Percentiles rank a stretch among this genome's conserved stretches.
Evolutionary conservation across 352 stramenopile species (phyloP).

Genomic region (Peronospora farinosa): DNA sequence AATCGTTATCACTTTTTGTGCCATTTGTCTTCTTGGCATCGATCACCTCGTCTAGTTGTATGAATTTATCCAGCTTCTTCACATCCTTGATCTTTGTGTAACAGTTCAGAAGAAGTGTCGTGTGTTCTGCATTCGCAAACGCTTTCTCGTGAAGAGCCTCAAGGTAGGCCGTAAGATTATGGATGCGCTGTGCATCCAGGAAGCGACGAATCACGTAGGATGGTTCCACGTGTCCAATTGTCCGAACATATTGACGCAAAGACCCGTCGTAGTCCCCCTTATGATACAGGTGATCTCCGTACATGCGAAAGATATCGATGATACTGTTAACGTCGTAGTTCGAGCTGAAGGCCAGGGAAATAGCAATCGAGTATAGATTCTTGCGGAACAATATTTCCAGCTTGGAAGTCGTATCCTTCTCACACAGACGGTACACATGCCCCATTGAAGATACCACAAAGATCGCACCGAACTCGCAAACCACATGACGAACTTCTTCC

Average conservation of each 20-base stretch:
- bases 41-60: slow-evolving; percentile 78
- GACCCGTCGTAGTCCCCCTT: slow-evolving; percentile 94
- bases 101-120: slow-evolving; percentile 91
- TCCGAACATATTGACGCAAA: slow-evolving; percentile 95
- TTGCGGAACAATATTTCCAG: slow-evolving; percentile 95
- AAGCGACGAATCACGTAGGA: slow-evolving; percentile 98
- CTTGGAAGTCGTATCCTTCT: slow-evolving; percentile 95
- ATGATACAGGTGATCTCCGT: slow-evolving; percentile 97
- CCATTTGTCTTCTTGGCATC: slow-evolving; percentile 40
- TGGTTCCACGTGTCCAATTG: slow-evolving; percentile 94
- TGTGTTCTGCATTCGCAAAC: slow-evolving; percentile 89
- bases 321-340: slow-evolving; percentile 94
- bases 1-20: slow-evolving; percentile 21
- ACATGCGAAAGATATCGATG: slow-evolving; percentile 93
- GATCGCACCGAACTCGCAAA: slow-evolving; percentile 82
- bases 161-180: slow-evolving; percentile 95
- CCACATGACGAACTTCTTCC: slow-evolving; percentile 83
- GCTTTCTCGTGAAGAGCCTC: slow-evolving; percentile 90
- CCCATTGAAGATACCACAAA: slow-evolving; percentile 83
- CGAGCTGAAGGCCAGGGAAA: slow-evolving; percentile 94
- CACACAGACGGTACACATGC: slow-evolving; percentile 89
- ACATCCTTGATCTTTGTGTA: slow-evolving; percentile 93
- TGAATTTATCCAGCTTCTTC: slow-evolving; percentile 90
- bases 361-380: slow-evolving; percentile 96
- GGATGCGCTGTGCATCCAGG: slow-evolving; percentile 95